Conservation (phyloP, 2,329 filamentous ascomycete genomes). For the Parafenestella ontariensis region DNA sequence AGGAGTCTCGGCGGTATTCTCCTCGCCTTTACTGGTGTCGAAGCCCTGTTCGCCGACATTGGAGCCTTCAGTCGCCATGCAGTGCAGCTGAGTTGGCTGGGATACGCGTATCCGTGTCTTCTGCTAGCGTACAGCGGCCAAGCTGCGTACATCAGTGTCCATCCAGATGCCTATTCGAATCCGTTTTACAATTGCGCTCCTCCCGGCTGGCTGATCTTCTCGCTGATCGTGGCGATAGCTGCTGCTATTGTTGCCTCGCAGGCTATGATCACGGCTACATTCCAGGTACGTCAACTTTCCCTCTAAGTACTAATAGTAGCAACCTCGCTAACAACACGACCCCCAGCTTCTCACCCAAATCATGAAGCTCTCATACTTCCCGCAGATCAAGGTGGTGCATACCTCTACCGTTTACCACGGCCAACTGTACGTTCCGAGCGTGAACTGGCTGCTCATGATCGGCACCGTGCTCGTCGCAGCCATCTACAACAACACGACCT, state of each 20-base stretch:
- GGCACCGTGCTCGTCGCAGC: conserved; percentile 77
- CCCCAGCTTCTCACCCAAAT: conserved; percentile 70
- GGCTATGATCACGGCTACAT: conserved; percentile 78
- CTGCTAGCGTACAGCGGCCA: conserved; percentile 74
- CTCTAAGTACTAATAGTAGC: neutral
- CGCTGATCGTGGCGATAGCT: conserved; percentile 71
- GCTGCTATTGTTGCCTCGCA: conserved; percentile 79
- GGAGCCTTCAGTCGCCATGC: conserved; percentile 74
- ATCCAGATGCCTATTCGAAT: conserved; percentile 69
- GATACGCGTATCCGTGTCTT: conserved; percentile 71
- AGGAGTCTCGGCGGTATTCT: conserved; percentile 72
- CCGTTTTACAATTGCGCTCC: conserved; percentile 77
- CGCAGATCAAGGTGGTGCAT: conserved; percentile 76
- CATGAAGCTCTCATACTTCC: conserved; percentile 77
- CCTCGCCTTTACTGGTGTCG: conserved; percentile 77
- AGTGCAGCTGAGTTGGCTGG: conserved; percentile 76
- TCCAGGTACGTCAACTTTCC: conserved; percentile 61
- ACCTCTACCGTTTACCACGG: conserved; percentile 74
- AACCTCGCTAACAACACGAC: conserved; percentile 32
- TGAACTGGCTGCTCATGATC: conserved; percentile 79
- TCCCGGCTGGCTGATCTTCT: conserved; percentile 71
- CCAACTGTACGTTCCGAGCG: conserved; percentile 77
- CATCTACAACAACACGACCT: conserved; percentile 71
- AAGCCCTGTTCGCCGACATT: conserved; percentile 79
- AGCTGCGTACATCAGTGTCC: conserved; percentile 71